Percentiles rank a stretch among this genome's conserved stretches.
These are phyloP conservation scores for Microbotryomycetes sp. DNA, from an alignment of 1,284 basidiomycete species.

Conservation along the genomic window DNA sequence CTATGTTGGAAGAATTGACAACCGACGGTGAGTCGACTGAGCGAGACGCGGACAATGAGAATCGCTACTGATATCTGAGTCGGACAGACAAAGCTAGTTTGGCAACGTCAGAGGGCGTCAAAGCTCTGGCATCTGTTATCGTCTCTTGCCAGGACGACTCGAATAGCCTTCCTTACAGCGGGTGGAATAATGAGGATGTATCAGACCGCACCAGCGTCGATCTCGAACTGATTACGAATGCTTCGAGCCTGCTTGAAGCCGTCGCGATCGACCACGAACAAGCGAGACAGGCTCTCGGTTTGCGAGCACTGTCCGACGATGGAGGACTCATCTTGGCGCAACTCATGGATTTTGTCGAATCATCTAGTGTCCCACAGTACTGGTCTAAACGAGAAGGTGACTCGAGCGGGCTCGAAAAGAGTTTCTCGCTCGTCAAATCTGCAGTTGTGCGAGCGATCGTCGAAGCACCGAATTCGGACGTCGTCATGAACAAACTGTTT, in stretches of 20 bases:
- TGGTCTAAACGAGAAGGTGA: slow-evolving; percentile 46
- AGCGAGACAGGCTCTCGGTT: slow-evolving; percentile 58
- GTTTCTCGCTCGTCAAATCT: slow-evolving; percentile 71
- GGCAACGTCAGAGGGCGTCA: slow-evolving; percentile 44
- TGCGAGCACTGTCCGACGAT: slow-evolving; percentile 53
- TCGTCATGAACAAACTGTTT: slow-evolving; percentile 62
- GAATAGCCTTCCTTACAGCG: slow-evolving; percentile 10
- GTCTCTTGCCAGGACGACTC: slow-evolving; percentile 39
- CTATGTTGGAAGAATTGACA: slow-evolving; percentile 25
- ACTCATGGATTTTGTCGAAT: slow-evolving; percentile 64
- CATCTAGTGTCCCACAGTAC: slow-evolving; percentile 55
- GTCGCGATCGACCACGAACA: slow-evolving; percentile 66
- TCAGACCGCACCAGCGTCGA: slow-evolving; percentile 56
- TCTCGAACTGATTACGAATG: slow-evolving; percentile 62
- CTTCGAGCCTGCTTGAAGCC: slow-evolving; percentile 64
- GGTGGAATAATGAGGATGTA: slow-evolving; percentile 47
- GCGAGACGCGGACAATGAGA: no score
- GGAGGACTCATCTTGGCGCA: slow-evolving; percentile 45
- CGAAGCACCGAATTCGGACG: slow-evolving; percentile 71
- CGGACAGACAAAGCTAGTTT: slow-evolving; percentile 48
- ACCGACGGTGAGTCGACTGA: slow-evolving; percentile 12
- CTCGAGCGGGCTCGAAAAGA: slow-evolving; percentile 44
- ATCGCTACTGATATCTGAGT: no score
- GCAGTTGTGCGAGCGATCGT: slow-evolving; percentile 76
- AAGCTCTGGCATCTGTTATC: slow-evolving; percentile 57